Percentiles rank a stretch among this genome's conserved stretches.
phyloP scores from a whole-genome alignment of 164 flowering plant species.

The Magnolia kwangsiensis region DNA sequence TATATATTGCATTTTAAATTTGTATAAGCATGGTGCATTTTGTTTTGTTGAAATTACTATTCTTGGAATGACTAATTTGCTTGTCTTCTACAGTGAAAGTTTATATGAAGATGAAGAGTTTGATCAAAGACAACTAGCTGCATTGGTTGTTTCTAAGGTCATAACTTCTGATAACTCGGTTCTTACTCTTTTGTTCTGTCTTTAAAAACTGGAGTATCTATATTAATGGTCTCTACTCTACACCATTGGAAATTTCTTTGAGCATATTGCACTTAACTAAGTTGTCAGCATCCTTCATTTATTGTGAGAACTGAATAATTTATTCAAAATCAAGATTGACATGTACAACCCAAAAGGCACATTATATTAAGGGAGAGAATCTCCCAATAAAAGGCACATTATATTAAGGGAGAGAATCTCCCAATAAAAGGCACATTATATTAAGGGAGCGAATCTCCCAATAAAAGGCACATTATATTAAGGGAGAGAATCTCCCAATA shows the following conservation, averaged over 20 bases:
- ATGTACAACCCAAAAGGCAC: too few species aligned
- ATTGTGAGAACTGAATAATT: background rate
- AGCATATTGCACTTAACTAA: background rate
- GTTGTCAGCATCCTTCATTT: background rate
- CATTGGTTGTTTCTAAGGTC: slow-evolving; percentile 35
- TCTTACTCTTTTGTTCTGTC: background rate
- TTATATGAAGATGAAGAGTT: slow-evolving; percentile 33
- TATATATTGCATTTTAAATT: background rate
- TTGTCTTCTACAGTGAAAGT: slow-evolving; percentile 26
- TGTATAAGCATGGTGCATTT: background rate
- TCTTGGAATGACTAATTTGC: background rate
- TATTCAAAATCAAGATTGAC: too few species aligned
- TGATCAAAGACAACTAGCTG: slow-evolving; percentile 31
- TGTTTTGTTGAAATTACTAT: background rate
- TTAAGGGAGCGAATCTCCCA: too few species aligned
- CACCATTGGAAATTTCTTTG: background rate
- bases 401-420: too few species aligned
- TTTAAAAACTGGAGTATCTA: background rate
- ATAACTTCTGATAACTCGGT: background rate
- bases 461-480: too few species aligned
- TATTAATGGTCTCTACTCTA: background rate
- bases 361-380: too few species aligned
- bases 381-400: too few species aligned
- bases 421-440: too few species aligned
- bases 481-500: too few species aligned